These are phyloP conservation scores for Cenococcum geophilum DNA, from an alignment of 495 filamentous ascomycete species.

Conservation along the genomic window DNA sequence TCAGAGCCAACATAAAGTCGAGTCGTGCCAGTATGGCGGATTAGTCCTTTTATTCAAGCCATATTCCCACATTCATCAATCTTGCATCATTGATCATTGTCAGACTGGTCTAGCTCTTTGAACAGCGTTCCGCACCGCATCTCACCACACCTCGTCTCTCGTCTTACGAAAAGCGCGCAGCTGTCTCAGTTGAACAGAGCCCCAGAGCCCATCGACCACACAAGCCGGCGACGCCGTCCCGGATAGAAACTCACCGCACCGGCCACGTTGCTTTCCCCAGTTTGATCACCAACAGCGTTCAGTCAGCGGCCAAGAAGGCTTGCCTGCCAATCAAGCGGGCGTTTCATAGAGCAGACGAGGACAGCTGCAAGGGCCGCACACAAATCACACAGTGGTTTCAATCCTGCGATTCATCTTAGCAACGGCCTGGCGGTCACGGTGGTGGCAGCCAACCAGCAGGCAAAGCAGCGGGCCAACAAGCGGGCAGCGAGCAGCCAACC, in stretches of 20 bases:
- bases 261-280: slow-evolving; percentile 4
- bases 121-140: neutral
- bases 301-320: neutral
- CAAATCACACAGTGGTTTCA: slow-evolving; percentile 31
- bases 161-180: neutral
- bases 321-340: slow-evolving; percentile 7
- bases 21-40: slow-evolving; percentile 13
- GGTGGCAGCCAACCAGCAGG: slow-evolving; percentile 21
- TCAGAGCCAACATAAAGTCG: slow-evolving; percentile 20
- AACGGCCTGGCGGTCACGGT: neutral
- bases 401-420: slow-evolving; percentile 8
- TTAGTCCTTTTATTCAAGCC: neutral
- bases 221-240: neutral
- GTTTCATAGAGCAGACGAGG: slow-evolving; percentile 5
- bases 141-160: neutral
- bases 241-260: neutral
- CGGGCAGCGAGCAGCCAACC: neutral
- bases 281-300: slow-evolving; percentile 1
- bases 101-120: slow-evolving; percentile 1
- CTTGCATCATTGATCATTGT: neutral
- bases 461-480: neutral
- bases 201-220: too few species aligned
- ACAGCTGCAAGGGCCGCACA: slow-evolving; percentile 28
- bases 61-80: slow-evolving; percentile 1
- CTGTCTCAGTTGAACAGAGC: neutral